Evolutionary conservation across 208 protist species (phyloP), one percentile per base, ranked within the genome.

Genomic region (Tritrichomonas musculus): DNA sequence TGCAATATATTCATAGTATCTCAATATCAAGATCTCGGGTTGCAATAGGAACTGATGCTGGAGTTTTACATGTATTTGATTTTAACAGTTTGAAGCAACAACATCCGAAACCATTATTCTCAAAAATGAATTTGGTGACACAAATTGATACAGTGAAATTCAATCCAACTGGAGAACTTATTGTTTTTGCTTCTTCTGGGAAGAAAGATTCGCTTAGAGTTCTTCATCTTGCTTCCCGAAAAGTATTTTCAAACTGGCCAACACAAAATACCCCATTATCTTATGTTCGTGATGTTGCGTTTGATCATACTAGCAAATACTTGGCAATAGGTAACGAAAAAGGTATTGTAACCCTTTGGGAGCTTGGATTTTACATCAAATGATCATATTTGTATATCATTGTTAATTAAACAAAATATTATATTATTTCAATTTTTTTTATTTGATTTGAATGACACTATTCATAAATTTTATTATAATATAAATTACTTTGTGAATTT

Each of bases 201-300:
- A 88, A 88, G 27, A 47, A 88, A 53, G 47, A 47, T 39, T 44
- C 77, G 5, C 47, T 88, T 20, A 88, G 47, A 39, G n/a, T 88
- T 8, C 47, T 88, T 39, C 77, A 88, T 17, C 2, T 88, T 33
- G 41, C 47, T 44, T 88, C 77, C 22, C 44, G 57, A 47, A 88
- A 44, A 88, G 77, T 88, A 5, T 88, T 88, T 50, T 44, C 41
- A 2, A 88, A 88, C n/a, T 88, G 77, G 77, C 77, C 77, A 88
- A 88, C 77, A 9, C 77, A 47, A 22, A 88, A 88, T 57, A 57
- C 77, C 13, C 77, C 77, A 27, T 27, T 88, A 3, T 53, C 44
- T 57, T 20, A 57, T 20, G 39, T 88, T 5, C 14, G 17, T 39
- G 44, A 44, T n/a, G 17, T 36, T 9, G 41, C 13, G 39, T 88